phyloP scores from a whole-genome alignment of 1,284 basidiomycete species.

The Ceratobasidium sp. region DNA sequence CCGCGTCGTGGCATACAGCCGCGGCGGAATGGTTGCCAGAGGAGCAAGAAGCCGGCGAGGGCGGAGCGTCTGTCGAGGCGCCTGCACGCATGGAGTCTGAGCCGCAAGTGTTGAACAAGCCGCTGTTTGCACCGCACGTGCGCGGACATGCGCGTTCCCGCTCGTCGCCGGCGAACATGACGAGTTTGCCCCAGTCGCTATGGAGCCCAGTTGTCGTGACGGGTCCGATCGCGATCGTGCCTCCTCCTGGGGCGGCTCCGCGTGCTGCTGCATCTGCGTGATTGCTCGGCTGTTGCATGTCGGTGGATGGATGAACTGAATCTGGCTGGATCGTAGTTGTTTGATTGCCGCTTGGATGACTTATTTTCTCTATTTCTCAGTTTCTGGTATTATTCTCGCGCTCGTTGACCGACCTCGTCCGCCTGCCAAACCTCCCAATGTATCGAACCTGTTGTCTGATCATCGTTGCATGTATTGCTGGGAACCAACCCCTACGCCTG shows the following conservation, averaged over 20 bases:
- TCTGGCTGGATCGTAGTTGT: not conserved
- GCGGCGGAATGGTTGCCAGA: not conserved
- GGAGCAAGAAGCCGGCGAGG: not conserved
- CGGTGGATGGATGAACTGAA: not conserved
- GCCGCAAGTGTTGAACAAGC: conserved; percentile 15
- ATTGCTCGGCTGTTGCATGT: not conserved
- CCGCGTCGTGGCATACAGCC: conserved; percentile 21
- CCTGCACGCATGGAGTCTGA: conserved; percentile 28
- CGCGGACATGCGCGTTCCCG: conserved; percentile 35
- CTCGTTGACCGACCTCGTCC: conserved; percentile 1
- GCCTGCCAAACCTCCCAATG: conserved; percentile 14
- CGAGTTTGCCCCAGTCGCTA: conserved; percentile 24
- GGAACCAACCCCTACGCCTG: conserved; percentile 36
- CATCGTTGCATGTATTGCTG: not conserved
- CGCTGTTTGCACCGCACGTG: conserved; percentile 8
- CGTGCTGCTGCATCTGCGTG: not conserved
- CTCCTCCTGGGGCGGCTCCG: conserved; percentile 3
- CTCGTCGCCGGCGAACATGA: conserved; percentile 39
- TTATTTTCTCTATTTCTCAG: conserved; percentile 7
- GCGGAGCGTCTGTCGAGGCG: conserved; percentile 6
- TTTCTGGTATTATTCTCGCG: conserved; percentile 2
- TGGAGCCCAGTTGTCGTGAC: conserved; percentile 34
- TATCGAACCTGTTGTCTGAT: conserved; percentile 1
- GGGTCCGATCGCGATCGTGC: conserved; percentile 34
- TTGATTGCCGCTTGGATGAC: conserved; percentile 20